Percentiles rank a stretch among this genome's conserved stretches.
These are phyloP conservation scores for Saururus chinensis DNA, from an alignment of 164 flowering plant genomes.

Conservation along the genomic window DNA sequence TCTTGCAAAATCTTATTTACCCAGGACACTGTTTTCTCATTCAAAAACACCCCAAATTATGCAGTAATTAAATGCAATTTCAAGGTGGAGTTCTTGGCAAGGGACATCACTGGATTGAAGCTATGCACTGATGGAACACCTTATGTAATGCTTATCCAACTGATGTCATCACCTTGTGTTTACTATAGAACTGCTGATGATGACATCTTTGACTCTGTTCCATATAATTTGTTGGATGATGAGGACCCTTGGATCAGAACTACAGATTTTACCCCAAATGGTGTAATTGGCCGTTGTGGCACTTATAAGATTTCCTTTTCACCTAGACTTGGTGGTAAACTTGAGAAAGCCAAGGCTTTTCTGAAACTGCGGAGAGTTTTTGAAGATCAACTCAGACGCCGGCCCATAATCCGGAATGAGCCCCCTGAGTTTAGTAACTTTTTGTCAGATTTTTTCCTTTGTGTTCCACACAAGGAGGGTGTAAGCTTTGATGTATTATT, in stretches of 20 bases:
- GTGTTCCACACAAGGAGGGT: slow-evolving; percentile 31
- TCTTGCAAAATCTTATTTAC: slow-evolving; percentile 56
- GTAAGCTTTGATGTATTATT: slow-evolving; percentile 57
- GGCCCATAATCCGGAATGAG: slow-evolving; percentile 39
- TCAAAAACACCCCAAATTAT: slow-evolving; percentile 21
- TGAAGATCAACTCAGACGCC: slow-evolving; percentile 10
- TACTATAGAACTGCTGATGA: slow-evolving; percentile 91
- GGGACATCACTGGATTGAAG: slow-evolving; percentile 47
- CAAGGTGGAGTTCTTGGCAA: slow-evolving; percentile 63
- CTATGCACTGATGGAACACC: slow-evolving; percentile 21
- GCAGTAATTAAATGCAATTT: slow-evolving; percentile 69
- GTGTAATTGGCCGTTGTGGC: slow-evolving; percentile 77
- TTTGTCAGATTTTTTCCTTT: slow-evolving; percentile 45
- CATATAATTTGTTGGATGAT: slow-evolving; percentile 78
- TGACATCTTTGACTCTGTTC: slow-evolving; percentile 52
- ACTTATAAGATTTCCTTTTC: slow-evolving; percentile 47
- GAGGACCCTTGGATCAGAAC: slow-evolving; percentile 97
- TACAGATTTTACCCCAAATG: slow-evolving; percentile 69
- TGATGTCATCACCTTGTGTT: slow-evolving; percentile 59
- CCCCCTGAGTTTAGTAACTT: slow-evolving; percentile 41
- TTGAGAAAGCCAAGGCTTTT: slow-evolving; percentile 38
- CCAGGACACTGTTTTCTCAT: slow-evolving; percentile 58
- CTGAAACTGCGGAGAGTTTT: slow-evolving; percentile 41
- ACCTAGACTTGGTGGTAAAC: slow-evolving; percentile 49
- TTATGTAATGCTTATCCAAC: slow-evolving; percentile 42